A percentile compares a stretch with the other conserved stretches of the same genome.
phyloP scores from a whole-genome alignment of 1,284 basidiomycete species.

The Leccinum subfulvum region DNA sequence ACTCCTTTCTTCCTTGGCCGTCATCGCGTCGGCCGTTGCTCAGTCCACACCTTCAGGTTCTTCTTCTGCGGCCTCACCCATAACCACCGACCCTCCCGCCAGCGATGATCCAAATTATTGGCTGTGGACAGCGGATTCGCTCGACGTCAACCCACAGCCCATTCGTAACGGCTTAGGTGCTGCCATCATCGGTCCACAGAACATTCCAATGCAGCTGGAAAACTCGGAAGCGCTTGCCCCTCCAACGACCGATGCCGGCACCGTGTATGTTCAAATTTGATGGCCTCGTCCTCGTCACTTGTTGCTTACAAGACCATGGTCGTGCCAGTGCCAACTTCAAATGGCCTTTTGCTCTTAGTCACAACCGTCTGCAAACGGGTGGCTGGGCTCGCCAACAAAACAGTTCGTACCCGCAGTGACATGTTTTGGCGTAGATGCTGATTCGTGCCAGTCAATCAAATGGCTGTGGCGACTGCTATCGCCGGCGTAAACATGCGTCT shows the following conservation, averaged over 20 bases:
- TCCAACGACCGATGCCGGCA: conserved; percentile 51
- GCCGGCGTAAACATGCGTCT: conserved; percentile 59
- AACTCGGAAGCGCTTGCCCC: conserved; percentile 51
- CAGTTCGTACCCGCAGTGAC: conserved; percentile 27
- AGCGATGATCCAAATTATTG: conserved; percentile 33
- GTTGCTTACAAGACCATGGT: background rate
- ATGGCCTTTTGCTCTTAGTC: conserved; percentile 59
- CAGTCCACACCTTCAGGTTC: conserved; percentile 20
- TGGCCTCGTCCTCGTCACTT: background rate
- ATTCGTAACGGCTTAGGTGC: conserved; percentile 40
- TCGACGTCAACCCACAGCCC: conserved; percentile 33
- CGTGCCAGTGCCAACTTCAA: conserved; percentile 44
- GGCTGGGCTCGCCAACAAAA: conserved; percentile 62
- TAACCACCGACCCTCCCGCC: conserved; percentile 33
- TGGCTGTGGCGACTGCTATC: conserved; percentile 45
- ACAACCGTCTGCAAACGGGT: conserved; percentile 52
- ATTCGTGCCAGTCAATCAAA: conserved; percentile 33
- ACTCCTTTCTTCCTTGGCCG: conserved; percentile 25
- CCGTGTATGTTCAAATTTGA: conserved; percentile 24
- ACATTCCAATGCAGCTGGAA: conserved; percentile 45
- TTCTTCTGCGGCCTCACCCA: conserved; percentile 23
- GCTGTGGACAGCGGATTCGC: conserved; percentile 31
- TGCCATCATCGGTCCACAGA: conserved; percentile 48
- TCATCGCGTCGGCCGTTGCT: conserved; percentile 26
- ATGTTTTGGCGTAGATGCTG: background rate